Conservation (phyloP, 1,284 basidiomycete species). For the Cerioporus squamosus region DNA sequence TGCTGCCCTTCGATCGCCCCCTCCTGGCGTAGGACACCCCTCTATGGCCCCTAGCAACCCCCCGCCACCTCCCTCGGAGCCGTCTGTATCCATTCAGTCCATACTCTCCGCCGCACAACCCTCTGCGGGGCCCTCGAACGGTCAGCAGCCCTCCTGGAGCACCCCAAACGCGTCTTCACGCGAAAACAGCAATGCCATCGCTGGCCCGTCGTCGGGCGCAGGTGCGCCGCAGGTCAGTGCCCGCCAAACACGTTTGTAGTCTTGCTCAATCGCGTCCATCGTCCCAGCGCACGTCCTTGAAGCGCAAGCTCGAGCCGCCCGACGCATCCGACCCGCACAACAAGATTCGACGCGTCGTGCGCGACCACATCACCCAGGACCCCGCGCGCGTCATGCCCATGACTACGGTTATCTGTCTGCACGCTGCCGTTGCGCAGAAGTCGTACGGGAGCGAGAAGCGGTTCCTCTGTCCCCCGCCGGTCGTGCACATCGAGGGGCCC, state of each 20-base stretch:
- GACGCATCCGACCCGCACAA: slow-evolving; percentile 72
- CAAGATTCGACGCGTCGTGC: slow-evolving; percentile 81
- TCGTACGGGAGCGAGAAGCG: slow-evolving; percentile 93
- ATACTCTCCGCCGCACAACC: slow-evolving; percentile 37
- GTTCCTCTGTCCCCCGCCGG: slow-evolving; percentile 87
- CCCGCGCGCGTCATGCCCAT: slow-evolving; percentile 75
- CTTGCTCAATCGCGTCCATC: slow-evolving; percentile 6
- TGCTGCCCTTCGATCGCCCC: slow-evolving; percentile 25
- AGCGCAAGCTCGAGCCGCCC: slow-evolving; percentile 75
- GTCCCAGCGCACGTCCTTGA: slow-evolving; percentile 46
- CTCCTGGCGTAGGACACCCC: slow-evolving; percentile 26
- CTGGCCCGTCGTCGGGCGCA: slow-evolving; percentile 14
- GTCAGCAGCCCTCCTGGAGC: slow-evolving; percentile 30
- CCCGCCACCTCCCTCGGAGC: slow-evolving; percentile 16
- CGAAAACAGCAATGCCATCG: slow-evolving; percentile 14
- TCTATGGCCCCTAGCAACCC: slow-evolving; percentile 36
- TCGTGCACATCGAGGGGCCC: slow-evolving; percentile 87
- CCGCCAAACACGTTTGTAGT: not conserved
- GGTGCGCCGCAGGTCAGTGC: slow-evolving; percentile 16
- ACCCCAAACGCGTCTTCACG: slow-evolving; percentile 20
- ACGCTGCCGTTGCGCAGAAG: slow-evolving; percentile 91
- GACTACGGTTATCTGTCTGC: slow-evolving; percentile 88
- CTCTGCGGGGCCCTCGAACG: slow-evolving; percentile 31
- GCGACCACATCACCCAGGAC: slow-evolving; percentile 76
- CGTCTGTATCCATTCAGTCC: slow-evolving; percentile 43